phyloP scores from a whole-genome alignment of 2,329 filamentous ascomycete species.

The Aspergillus luchuensis region DNA sequence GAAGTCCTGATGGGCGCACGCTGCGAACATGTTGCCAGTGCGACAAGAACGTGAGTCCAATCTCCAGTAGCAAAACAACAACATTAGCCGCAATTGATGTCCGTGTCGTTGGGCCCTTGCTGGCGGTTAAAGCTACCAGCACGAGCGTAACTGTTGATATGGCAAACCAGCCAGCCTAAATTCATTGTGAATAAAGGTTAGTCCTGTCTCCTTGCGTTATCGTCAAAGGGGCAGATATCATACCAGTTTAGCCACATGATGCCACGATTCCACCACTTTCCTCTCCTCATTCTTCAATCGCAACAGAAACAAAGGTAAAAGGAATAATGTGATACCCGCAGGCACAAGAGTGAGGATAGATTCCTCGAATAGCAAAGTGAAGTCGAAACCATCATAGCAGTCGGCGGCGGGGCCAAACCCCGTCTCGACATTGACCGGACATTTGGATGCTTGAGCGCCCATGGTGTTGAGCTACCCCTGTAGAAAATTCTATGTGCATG shows the following conservation, averaged over 20 bases:
- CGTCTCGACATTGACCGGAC: neutral
- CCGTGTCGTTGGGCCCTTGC: neutral
- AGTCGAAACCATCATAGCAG: slow-evolving; percentile 28
- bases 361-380: slow-evolving; percentile 38
- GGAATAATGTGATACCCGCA: neutral
- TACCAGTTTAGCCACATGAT: neutral
- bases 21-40: neutral
- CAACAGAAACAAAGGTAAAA: neutral
- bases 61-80: neutral
- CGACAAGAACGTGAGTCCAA: neutral
- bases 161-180: neutral
- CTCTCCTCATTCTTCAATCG: neutral
- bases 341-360: slow-evolving; percentile 30
- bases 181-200: neutral
- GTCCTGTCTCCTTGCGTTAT: too few relatives aligned
- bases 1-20: neutral
- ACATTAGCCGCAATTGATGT: neutral
- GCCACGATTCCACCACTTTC: neutral
- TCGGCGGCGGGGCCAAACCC: neutral
- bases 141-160: neutral
- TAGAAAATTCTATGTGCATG: neutral
- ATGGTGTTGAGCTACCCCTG: neutral
- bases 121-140: neutral
- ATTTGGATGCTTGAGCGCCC: neutral
- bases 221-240: neutral